Evolutionary conservation across 2,329 filamentous ascomycete genomes (phyloP), one percentile per base, ranked within the genome.

Genomic region (Metarhizium robertsii): DNA sequence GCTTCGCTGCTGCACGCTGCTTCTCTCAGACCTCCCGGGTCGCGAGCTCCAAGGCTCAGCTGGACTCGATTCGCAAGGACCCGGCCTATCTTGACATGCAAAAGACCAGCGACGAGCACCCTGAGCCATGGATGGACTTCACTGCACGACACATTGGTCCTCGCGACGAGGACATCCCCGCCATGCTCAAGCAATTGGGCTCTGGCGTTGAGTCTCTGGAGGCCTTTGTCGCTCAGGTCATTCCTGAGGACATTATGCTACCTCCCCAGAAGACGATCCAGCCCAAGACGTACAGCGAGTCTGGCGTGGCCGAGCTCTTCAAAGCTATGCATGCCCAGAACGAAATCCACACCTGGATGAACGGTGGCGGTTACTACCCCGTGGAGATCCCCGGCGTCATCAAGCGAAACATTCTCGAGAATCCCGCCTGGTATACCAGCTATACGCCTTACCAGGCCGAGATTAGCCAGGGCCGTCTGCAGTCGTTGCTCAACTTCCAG

Each of bases 371-470:
- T 56, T 97, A 96, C 77, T 90, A 92, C 61, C 86, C 84, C 40
- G 92, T 90, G n/a, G 81, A 87, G 62, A 87, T 89, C 1, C 92
- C 92, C 4, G 83, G 90, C 55, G 92, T 96, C 56, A 95, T 97
- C 69, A 90, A 94, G 77, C 81, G 92, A 62, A 96, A 96, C 68
- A 80, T 97, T 4, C 76, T 97, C 57, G 91, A 97, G 77, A 92
- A 88, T 69, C 92, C 92, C 5, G 91, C 86, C 10, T 97, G 92
- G 92, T 97, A 97, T 71, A 97, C 92, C 45, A 96, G 91, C 74
- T 96, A 97, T 71, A 96, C 92, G 0, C 92, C 92, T 16, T 97
- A 96, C 73, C 92, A 97, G 75, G 88, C 92, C 2, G 92, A 97
- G 74, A 96, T 97, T 75, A 96, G 91, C 69, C 92, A 97, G 74